Evolutionary conservation across 2,329 filamentous ascomycete species (phyloP).

Genomic region (Clarireedia homoeocarpa): DNA sequence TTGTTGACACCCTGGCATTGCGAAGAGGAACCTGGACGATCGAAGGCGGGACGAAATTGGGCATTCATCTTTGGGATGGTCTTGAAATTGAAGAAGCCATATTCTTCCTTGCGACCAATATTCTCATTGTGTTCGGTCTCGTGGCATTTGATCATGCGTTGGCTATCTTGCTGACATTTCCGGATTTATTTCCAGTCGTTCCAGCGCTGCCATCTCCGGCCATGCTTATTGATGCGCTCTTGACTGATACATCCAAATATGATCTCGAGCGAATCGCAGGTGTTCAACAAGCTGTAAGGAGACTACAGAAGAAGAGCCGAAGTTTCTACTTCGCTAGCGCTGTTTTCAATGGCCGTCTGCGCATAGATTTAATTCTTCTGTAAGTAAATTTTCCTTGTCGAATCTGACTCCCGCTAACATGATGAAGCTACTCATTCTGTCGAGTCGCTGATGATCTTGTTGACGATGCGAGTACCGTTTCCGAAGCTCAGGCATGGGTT

Average conservation of each 20-base stretch:
- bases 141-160: constrained; percentile 62
- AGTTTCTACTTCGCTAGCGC: constrained; percentile 68
- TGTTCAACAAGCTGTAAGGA: constrained; percentile 49
- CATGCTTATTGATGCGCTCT: constrained; percentile 44
- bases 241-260: constrained; percentile 40
- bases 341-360: constrained; percentile 58
- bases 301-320: constrained; percentile 56
- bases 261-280: constrained; percentile 50
- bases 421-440: constrained; percentile 60
- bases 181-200: constrained; percentile 44
- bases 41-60: constrained; percentile 58
- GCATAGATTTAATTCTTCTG: constrained; percentile 60
- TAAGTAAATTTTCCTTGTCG: constrained; percentile 29
- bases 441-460: constrained; percentile 66
- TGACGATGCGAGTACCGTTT: constrained; percentile 48
- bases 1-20: constrained; percentile 62
- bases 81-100: constrained; percentile 67
- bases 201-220: constrained; percentile 41
- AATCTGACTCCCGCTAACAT: constrained; percentile 9
- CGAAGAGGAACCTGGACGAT: constrained; percentile 66
- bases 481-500: constrained; percentile 51
- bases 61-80: constrained; percentile 52
- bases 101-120: constrained; percentile 66
- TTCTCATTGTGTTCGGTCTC: constrained; percentile 60
- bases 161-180: constrained; percentile 57